Evolutionary conservation across 495 filamentous ascomycete genomes (phyloP), one percentile per base, ranked within the genome.

Genomic region (Thermothielavioides terrestris): DNA sequence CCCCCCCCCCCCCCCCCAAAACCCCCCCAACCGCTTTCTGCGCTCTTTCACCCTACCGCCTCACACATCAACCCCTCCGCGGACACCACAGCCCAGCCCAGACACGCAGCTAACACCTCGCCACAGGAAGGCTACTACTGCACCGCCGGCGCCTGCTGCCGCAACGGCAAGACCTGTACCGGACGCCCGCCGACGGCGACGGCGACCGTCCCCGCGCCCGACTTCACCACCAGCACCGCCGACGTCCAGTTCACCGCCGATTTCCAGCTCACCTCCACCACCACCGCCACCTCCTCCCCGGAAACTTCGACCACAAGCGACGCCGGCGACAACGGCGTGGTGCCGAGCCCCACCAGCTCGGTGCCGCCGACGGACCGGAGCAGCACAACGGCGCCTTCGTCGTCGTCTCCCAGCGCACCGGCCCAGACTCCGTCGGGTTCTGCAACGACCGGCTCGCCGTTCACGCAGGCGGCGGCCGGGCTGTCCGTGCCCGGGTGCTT

Each of bases 111-210:
- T 10, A 49, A 18, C 39, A 4, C 2, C 28, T 21, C 5, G 17
- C 5, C 22, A 21, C 39, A 57, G 55, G 46, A 27, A 11, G 55
- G 55, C 6, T 43, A 30, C 37, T 58, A 58, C 47, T 58, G 55
- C 48, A 23, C 49, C 30, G 12, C 12, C 30, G 32, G 17, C 18
- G 55, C 46, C 10, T 58, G 55, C 55, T 58, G 55, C 44, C 26
- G 11, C 8, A 43, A 46, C 30, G 55, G 55, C 12, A 18, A 46
- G 30, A 51, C 43, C 3, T 54, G 52, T 47, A 36, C 31, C 12
- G 31, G 52, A n/a, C n/a, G n/a, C n/a, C n/a, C n/a, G n/a, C n/a
- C n/a, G n/a, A n/a, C n/a, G n/a, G n/a, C n/a, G n/a, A n/a, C n/a
- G n/a, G n/a, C n/a, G n/a, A n/a, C n/a, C n/a, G 2, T 42, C 48